A percentile compares a stretch with the other conserved stretches of the same genome.
Evolutionary conservation across 1,284 basidiomycete genomes (phyloP).

Genomic region (Malassezia nana): DNA sequence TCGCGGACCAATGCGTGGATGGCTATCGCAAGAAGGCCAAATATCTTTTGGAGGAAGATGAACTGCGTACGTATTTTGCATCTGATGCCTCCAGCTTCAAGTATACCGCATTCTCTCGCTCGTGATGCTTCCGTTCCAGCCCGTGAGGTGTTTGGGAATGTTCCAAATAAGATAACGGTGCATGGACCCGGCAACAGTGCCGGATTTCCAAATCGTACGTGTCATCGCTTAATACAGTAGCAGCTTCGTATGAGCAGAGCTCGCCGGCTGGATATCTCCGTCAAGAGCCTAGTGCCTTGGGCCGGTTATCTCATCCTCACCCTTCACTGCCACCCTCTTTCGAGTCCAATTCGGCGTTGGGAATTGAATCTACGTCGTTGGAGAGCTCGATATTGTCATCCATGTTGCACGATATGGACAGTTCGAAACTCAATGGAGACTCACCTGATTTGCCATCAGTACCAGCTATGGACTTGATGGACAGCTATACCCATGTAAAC

Average conservation of each 20-base stretch:
- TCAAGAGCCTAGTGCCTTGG: not conserved
- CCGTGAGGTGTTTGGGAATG: constrained; percentile 1
- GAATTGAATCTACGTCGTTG: constrained; percentile 63
- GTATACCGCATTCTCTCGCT: not conserved
- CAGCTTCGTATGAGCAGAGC: not conserved
- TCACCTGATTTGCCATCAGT: constrained; percentile 29
- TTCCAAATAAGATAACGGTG: not conserved
- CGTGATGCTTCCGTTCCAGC: not conserved
- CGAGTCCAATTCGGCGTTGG: not conserved
- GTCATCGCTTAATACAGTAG: not conserved
- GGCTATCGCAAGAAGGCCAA: constrained; percentile 96
- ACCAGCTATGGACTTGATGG: constrained; percentile 31
- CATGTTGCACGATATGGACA: constrained; percentile 56
- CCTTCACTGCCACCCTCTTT: not conserved
- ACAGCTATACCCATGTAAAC: constrained; percentile 17
- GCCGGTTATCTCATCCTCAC: not conserved
- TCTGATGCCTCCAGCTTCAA: not conserved
- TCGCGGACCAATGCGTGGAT: constrained; percentile 77
- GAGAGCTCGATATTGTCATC: constrained; percentile 83
- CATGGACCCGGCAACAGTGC: not conserved
- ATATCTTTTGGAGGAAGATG: constrained; percentile 55
- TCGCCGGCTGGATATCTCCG: not conserved
- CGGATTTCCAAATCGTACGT: not conserved
- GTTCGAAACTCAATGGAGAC: constrained; percentile 23
- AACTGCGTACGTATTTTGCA: constrained; percentile 19